These are phyloP conservation scores for Colletotrichum chlorophyti DNA, from an alignment of 2,329 filamentous ascomycete genomes.

Conservation along the genomic window DNA sequence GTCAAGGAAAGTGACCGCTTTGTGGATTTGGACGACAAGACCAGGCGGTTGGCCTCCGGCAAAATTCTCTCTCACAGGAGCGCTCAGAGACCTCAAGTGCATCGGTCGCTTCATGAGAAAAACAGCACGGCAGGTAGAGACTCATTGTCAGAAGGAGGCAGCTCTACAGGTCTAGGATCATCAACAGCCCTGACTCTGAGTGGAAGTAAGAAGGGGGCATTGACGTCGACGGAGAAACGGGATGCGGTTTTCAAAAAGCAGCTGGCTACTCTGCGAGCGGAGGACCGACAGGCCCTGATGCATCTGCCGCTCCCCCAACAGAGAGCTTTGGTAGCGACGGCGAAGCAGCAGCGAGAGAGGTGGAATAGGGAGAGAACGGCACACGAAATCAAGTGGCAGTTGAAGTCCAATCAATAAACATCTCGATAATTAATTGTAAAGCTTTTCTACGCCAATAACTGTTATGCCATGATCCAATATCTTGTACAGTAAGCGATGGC, in stretches of 20 bases:
- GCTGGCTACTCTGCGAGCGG: slow-evolving; percentile 33
- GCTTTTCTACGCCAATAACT: too few relatives aligned
- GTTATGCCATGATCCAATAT: too few relatives aligned
- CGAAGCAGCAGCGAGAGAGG: slow-evolving; percentile 37
- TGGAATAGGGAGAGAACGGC: slow-evolving; percentile 28
- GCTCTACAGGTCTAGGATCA: not conserved
- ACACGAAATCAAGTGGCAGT: slow-evolving; percentile 30
- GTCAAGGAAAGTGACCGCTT: not conserved
- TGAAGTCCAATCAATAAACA: slow-evolving; percentile 31
- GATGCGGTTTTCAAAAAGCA: slow-evolving; percentile 28
- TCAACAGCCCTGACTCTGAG: not conserved
- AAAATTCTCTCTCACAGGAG: slow-evolving; percentile 39
- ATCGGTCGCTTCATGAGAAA: not conserved
- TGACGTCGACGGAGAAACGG: slow-evolving; percentile 15
- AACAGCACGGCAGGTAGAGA: not conserved
- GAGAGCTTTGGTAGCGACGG: slow-evolving; percentile 34
- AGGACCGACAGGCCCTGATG: slow-evolving; percentile 34
- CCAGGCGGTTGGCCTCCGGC: slow-evolving; percentile 42
- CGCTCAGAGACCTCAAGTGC: not conserved
- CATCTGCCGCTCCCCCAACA: slow-evolving; percentile 38
- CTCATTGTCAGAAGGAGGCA: not conserved
- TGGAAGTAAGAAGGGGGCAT: not conserved
- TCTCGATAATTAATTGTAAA: too few relatives aligned
- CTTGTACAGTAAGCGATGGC: too few relatives aligned
- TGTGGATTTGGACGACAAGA: slow-evolving; percentile 32